phyloP scores from a whole-genome alignment of 2,329 filamentous ascomycete species.

The Trichoderma breve region DNA sequence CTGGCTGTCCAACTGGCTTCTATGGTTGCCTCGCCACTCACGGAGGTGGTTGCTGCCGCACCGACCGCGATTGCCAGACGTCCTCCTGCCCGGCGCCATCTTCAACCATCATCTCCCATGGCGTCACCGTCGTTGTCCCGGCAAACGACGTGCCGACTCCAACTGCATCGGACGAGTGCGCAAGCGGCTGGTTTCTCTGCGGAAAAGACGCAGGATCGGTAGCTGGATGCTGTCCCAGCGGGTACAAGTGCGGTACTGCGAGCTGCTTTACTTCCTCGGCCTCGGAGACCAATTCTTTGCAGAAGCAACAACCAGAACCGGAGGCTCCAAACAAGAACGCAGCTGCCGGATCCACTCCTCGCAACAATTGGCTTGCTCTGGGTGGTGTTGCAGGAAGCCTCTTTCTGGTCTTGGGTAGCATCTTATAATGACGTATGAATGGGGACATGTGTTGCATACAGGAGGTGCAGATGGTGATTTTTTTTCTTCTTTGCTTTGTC shows the following conservation, averaged over 20 bases:
- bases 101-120: conserved; percentile 66
- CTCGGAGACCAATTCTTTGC: conserved; percentile 55
- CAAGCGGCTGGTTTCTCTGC: conserved; percentile 77
- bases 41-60: conserved; percentile 82
- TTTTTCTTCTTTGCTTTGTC: not conserved
- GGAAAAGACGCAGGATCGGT: conserved; percentile 54
- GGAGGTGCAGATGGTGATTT: no score
- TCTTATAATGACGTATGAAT: not conserved
- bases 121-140: conserved; percentile 69
- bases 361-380: not conserved
- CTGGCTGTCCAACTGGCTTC: conserved; percentile 78
- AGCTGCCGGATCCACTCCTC: not conserved
- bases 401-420: conserved; percentile 3
- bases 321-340: conserved; percentile 36
- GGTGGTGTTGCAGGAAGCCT: not conserved
- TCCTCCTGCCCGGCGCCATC: conserved; percentile 68
- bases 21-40: conserved; percentile 86
- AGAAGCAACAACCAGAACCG: conserved; percentile 41
- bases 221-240: conserved; percentile 80
- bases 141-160: conserved; percentile 46
- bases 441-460: not conserved
- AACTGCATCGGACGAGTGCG: conserved; percentile 56
- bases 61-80: conserved; percentile 78
- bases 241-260: conserved; percentile 68
- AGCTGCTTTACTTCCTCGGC: conserved; percentile 63